Conservation (phyloP, 2,329 filamentous ascomycete species). For the Endothia cerciana region DNA sequence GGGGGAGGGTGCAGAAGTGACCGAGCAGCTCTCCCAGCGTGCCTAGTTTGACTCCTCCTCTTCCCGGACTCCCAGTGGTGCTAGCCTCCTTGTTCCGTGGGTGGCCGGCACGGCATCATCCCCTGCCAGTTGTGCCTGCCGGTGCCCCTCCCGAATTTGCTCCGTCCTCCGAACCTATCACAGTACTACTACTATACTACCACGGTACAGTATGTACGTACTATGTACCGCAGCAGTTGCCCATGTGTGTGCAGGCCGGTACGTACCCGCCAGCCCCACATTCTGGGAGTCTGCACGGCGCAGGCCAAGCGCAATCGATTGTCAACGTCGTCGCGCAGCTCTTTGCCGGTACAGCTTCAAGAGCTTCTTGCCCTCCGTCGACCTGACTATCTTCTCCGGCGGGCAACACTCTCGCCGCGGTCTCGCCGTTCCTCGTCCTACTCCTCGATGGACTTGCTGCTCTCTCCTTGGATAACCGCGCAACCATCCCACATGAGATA, state of each 20-base stretch:
- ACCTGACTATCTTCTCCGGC: neutral
- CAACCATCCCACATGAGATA: conserved; percentile 37
- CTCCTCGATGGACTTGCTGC: conserved; percentile 26
- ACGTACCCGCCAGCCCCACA: conserved; percentile 13
- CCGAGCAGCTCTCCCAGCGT: neutral
- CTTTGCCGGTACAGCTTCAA: neutral
- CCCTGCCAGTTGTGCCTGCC: neutral
- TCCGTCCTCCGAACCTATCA: too few species aligned
- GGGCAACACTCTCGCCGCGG: conserved; percentile 7
- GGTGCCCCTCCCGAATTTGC: neutral
- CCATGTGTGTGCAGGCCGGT: neutral
- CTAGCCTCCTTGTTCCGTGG: neutral
- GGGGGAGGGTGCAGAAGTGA: conserved; percentile 2
- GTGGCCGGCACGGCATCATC: neutral
- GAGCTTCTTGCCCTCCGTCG: neutral
- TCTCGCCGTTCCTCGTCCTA: neutral
- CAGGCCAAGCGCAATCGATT: conserved; percentile 11
- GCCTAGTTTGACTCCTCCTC: neutral
- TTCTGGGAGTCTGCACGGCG: neutral
- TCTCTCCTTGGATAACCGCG: conserved; percentile 18
- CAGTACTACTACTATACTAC: too few species aligned
- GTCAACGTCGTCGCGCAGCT: conserved; percentile 6
- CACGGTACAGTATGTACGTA: neutral
- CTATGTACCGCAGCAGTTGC: neutral
- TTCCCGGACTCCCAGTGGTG: neutral